Evolutionary conservation across 139 green algal genomes (phyloP), one percentile per base, ranked within the genome.

Genomic region (Auxenochlorella pyrenoidosa): DNA sequence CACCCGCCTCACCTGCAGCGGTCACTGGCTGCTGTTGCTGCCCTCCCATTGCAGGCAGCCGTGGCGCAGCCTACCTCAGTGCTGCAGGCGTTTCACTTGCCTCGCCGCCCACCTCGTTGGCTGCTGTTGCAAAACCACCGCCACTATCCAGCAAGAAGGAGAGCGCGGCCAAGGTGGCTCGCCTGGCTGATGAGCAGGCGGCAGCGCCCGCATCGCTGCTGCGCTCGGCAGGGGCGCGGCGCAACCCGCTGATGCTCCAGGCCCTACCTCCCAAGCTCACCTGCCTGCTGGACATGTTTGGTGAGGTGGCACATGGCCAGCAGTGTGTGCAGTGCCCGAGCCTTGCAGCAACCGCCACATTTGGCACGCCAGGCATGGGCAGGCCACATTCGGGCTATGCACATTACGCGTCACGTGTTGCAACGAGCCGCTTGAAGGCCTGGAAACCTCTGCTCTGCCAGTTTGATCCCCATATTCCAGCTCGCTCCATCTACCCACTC

Each of bases 271-370:
- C 36, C 22, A 86, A 84, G 30, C 65, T 88, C 19, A 1, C 36
- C 1, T 44, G 34, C 24, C 58, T 90, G 30, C 10, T 76, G 21
- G 89, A 92, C 34, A 90, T 92, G 59, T 92, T 92, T 88, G 71
- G 76, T 89, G 77, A 86, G 60, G 21, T 58, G 3, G 3, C 13
- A 24, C 15, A 1, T 32, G 34, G 44, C 13, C 5, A n/a, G 34
- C 21, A 36, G 36, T 24, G 47, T n/a, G 1, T 28, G 60, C 1
- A 4, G 28, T 22, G 38, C 36, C 22, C 40, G 21, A 38, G 22
- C 6, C 47, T 3, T 51, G 66, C 43, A 58, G 10, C 1, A 0
- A 38, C 43, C n/a, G 19, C 51, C 8, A 38, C 5, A 19, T 71
- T 47, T 51, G 54, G 1, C 1, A 16, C 38, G 58, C 44, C 30